phyloP scores from a whole-genome alignment of 768 basidiomycete genomes.

The Mycena polygramma region DNA sequence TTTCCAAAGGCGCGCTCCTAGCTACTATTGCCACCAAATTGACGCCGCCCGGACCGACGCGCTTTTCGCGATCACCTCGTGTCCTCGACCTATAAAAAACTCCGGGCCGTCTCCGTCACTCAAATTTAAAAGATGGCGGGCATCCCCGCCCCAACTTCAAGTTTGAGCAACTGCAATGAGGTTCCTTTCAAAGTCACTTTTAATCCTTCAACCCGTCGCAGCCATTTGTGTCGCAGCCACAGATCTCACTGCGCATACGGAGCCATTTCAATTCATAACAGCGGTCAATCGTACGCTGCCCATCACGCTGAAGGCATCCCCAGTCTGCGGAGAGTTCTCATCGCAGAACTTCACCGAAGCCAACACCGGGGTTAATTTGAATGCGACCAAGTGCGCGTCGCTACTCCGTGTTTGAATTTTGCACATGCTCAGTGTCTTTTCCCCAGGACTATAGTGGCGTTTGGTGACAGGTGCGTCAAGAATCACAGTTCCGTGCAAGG shows the following conservation, averaged over 20 bases:
- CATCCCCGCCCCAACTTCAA: background rate
- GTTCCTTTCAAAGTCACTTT: constrained; percentile 5
- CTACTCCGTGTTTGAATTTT: too few species aligned
- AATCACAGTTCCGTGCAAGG: too few species aligned
- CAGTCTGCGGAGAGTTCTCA: constrained; percentile 34
- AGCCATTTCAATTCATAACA: constrained; percentile 32
- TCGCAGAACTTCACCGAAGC: constrained; percentile 34
- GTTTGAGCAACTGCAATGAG: constrained; percentile 2
- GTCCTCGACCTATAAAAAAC: background rate
- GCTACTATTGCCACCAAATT: too few species aligned
- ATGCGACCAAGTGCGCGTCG: constrained; percentile 33
- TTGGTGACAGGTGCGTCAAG: too few species aligned
- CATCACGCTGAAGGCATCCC: constrained; percentile 30
- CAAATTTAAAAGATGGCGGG: constrained; percentile 13
- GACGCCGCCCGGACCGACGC: constrained; percentile 11
- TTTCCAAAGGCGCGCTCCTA: too few species aligned
- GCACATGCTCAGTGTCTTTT: background rate
- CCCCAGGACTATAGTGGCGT: constrained; percentile 33
- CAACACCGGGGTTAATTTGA: constrained; percentile 38
- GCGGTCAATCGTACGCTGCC: constrained; percentile 37
- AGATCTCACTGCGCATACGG: background rate
- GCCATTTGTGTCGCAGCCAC: background rate
- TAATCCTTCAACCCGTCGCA: background rate
- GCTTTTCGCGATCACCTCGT: constrained; percentile 16
- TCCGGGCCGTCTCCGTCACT: constrained; percentile 25